Conservation (phyloP, 164 flowering plant genomes). For the Tinospora cordifolia region DNA sequence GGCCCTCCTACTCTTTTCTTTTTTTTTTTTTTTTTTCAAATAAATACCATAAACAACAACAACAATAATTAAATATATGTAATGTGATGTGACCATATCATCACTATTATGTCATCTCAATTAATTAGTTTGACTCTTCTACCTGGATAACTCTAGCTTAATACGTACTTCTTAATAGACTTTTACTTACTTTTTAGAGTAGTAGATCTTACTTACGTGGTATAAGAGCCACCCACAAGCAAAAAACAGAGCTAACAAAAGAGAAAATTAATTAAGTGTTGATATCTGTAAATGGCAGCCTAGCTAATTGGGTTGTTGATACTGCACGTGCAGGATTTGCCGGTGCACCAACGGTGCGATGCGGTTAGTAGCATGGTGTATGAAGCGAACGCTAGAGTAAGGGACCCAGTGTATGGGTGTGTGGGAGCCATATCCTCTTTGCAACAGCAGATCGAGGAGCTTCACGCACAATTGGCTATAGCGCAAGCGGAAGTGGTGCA, state of each 20-base stretch:
- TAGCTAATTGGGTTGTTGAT: background rate
- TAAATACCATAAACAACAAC: background rate
- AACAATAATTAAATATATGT: background rate
- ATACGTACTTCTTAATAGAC: too few relatives aligned
- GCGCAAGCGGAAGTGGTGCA: conserved; percentile 78
- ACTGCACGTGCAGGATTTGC: conserved; percentile 46
- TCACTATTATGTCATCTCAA: background rate
- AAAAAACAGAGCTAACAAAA: too few relatives aligned
- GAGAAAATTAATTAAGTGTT: too few relatives aligned
- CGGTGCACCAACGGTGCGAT: conserved; percentile 57
- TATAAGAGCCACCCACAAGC: too few relatives aligned
- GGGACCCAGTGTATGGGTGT: conserved; percentile 84
- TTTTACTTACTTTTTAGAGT: too few relatives aligned
- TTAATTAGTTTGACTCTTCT: background rate
- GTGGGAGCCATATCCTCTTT: conserved; percentile 78
- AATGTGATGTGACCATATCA: background rate
- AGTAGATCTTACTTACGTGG: too few relatives aligned
- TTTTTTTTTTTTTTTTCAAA: background rate
- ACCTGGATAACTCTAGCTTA: background rate
- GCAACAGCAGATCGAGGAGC: conserved; percentile 55
- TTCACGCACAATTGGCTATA: conserved; percentile 61
- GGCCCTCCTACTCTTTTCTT: too few relatives aligned
- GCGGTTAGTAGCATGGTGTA: conserved; percentile 86
- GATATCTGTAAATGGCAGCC: too few relatives aligned
- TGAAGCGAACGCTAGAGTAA: conserved; percentile 75